Conservation (phyloP, 2,329 filamentous ascomycete genomes). For the Sclerotinia glacialis region DNA sequence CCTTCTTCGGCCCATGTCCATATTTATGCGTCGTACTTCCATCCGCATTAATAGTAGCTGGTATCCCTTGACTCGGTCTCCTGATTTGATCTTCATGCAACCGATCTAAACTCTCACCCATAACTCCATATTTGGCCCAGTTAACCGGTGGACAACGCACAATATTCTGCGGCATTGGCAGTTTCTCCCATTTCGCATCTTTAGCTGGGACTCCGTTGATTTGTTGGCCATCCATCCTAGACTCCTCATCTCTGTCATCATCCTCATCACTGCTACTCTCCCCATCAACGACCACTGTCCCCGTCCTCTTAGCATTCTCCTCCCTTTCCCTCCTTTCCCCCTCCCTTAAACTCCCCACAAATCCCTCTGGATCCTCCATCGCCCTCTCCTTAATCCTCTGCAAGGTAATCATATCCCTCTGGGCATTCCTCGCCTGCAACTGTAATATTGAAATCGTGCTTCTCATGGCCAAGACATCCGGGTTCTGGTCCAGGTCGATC, state of each 20-base stretch:
- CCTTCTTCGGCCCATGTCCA: slow-evolving; percentile 35
- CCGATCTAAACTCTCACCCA: slow-evolving; percentile 78
- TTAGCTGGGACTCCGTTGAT: neutral
- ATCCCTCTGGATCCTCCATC: slow-evolving; percentile 66
- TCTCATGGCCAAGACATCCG: slow-evolving; percentile 82
- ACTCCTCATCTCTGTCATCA: slow-evolving; percentile 29
- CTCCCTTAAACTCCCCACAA: slow-evolving; percentile 63
- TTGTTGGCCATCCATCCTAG: slow-evolving; percentile 15
- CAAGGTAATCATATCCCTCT: slow-evolving; percentile 70
- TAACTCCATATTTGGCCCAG: slow-evolving; percentile 91
- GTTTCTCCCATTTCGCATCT: slow-evolving; percentile 51
- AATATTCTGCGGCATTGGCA: slow-evolving; percentile 78
- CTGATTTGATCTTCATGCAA: slow-evolving; percentile 76
- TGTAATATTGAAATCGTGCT: slow-evolving; percentile 84
- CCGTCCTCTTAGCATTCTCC: slow-evolving; percentile 35
- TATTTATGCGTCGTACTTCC: slow-evolving; percentile 50
- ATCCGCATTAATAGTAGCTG: slow-evolving; percentile 44
- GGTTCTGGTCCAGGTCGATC: slow-evolving; percentile 63
- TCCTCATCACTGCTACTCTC: slow-evolving; percentile 23
- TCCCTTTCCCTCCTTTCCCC: slow-evolving; percentile 52
- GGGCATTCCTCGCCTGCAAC: slow-evolving; percentile 76
- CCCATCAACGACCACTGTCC: slow-evolving; percentile 25
- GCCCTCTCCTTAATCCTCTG: slow-evolving; percentile 69
- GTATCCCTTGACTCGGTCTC: slow-evolving; percentile 58
- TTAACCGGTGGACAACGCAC: slow-evolving; percentile 87